Conservation (phyloP, 2,329 filamentous ascomycete species). For the Nemania bipapillata region DNA sequence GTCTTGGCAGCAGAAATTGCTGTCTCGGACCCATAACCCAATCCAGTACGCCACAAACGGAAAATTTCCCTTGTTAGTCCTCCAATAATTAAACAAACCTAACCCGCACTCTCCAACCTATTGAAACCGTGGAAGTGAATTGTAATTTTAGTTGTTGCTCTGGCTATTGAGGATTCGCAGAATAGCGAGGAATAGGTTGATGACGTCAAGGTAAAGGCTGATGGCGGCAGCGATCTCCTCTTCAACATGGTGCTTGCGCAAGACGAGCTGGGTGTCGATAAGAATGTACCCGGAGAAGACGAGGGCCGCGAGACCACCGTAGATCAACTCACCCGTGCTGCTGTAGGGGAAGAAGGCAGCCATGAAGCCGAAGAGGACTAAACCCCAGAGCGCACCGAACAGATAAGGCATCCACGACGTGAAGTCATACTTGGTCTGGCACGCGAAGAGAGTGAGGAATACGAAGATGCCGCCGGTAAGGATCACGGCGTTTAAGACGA, state of each 20-base stretch:
- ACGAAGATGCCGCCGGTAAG: conserved; percentile 87
- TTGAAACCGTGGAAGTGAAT: background rate
- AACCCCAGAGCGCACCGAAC: conserved; percentile 87
- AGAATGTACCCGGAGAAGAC: conserved; percentile 96
- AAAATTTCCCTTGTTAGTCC: background rate
- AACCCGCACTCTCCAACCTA: background rate
- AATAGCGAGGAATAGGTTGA: conserved; percentile 97
- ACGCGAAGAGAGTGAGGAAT: conserved; percentile 86
- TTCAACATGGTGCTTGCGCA: conserved; percentile 96
- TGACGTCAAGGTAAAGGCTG: conserved; percentile 92
- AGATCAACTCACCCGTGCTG: conserved; percentile 84
- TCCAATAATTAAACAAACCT: background rate
- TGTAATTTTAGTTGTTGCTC: conserved; percentile 78
- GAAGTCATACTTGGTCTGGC: conserved; percentile 98
- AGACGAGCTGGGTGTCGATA: conserved; percentile 93
- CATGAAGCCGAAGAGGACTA: conserved; percentile 94
- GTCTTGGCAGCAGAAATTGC: background rate
- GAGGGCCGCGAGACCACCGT: conserved; percentile 81
- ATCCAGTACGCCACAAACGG: conserved; percentile 13
- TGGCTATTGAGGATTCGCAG: conserved; percentile 96
- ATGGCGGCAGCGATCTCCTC: conserved; percentile 97
- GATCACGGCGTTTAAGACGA: conserved; percentile 90
- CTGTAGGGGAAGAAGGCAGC: conserved; percentile 85
- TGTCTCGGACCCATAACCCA: background rate
- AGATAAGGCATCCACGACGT: conserved; percentile 97